phyloP scores from a whole-genome alignment of 352 stramenopile genomes.

The Paralagenidium karlingii region DNA sequence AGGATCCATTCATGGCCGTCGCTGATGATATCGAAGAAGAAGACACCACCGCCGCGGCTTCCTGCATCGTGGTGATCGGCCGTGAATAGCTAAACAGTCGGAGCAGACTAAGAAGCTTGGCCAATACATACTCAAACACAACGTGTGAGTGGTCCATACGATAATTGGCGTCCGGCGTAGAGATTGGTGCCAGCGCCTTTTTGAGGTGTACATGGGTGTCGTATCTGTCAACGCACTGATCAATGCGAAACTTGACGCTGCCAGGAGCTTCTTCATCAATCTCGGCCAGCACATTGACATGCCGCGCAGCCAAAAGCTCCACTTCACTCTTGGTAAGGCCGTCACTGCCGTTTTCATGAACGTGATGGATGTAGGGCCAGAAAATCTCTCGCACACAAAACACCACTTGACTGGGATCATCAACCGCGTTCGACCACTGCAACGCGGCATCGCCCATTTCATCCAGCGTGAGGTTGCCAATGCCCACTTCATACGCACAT shows the following conservation, averaged over 20 bases:
- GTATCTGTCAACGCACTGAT: slow-evolving; percentile 30
- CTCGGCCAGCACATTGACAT: slow-evolving; percentile 53
- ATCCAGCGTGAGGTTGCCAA: slow-evolving; percentile 18
- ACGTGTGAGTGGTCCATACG: slow-evolving; percentile 70
- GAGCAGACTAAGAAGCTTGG: slow-evolving; percentile 56
- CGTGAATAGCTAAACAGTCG: slow-evolving; percentile 69
- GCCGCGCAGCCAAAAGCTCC: slow-evolving; percentile 16
- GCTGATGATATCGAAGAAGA: no score
- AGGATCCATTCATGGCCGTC: no score
- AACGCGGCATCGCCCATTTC: slow-evolving; percentile 4
- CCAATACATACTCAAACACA: slow-evolving; percentile 64
- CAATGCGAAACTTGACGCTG: slow-evolving; percentile 58
- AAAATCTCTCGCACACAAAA: slow-evolving; percentile 64
- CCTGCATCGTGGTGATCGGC: no score
- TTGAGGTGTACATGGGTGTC: slow-evolving; percentile 62
- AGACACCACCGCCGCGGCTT: no score
- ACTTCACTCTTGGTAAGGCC: slow-evolving; percentile 7
- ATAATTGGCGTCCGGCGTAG: slow-evolving; percentile 49
- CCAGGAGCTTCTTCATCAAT: slow-evolving; percentile 47
- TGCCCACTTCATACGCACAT: slow-evolving; percentile 38
- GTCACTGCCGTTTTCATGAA: slow-evolving; percentile 1
- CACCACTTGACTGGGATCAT: slow-evolving; percentile 43
- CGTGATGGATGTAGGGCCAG: slow-evolving; percentile 54
- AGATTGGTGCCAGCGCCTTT: slow-evolving; percentile 41
- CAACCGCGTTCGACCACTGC: slow-evolving; percentile 17